Percentiles rank a stretch among this genome's conserved stretches.
Evolutionary conservation across 345 rosid species (phyloP).

Genomic region (Euphorbia peplus): DNA sequence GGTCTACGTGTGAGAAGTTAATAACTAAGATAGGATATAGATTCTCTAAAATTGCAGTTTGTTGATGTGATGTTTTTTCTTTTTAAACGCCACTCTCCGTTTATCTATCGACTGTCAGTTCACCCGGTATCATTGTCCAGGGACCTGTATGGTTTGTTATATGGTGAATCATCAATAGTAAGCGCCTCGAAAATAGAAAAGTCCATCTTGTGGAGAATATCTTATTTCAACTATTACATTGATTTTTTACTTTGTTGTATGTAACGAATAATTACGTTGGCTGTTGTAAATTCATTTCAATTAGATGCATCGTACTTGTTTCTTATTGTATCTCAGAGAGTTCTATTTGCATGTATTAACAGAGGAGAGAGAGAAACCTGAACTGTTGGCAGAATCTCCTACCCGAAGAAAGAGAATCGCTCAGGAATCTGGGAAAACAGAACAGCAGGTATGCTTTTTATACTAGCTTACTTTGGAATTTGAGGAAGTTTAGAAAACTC

Average conservation of each 20-base stretch:
- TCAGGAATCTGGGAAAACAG: conserved; percentile 81
- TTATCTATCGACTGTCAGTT: neutral
- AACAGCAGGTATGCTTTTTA: conserved; percentile 56
- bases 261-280: neutral
- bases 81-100: neutral
- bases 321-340: neutral
- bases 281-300: too few species aligned
- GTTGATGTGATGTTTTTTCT: neutral
- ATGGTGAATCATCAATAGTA: neutral
- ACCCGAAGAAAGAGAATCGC: conserved; percentile 79
- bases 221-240: conserved; percentile 4
- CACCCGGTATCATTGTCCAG: neutral
- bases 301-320: neutral
- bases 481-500: neutral
- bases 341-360: conserved; percentile 22
- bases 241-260: neutral
- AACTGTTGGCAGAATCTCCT: conserved; percentile 85
- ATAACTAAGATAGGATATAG: neutral
- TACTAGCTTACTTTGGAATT: neutral
- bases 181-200: neutral
- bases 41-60: neutral
- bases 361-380: conserved; percentile 97
- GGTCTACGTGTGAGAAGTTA: neutral
- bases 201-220: neutral
- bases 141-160: neutral